Base-by-base conservation (phyloP, 441 rosid genomes). In the Adansonia madagascariensis region DNA sequence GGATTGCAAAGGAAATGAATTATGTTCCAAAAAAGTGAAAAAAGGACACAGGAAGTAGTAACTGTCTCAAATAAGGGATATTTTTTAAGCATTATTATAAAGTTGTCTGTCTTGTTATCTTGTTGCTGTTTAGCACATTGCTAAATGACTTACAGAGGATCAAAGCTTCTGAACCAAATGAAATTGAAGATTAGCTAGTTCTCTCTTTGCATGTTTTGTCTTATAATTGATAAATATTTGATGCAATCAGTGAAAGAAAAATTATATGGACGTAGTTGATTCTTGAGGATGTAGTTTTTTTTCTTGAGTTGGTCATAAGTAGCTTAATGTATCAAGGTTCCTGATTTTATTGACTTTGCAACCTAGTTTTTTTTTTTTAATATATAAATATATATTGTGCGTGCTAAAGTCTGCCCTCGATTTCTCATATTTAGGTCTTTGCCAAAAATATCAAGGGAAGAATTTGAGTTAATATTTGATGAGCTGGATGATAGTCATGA, bases 401-500 rank as follows among this genome's bases (percentile, higher is more conserved):
- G 14, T 65, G 53, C 77, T 81, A 41, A 77, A 71, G 41, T 61
- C 71, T 75, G 22, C 61, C 24, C 31, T 77, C 59, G 71, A 77
- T 27, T 31, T 77, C 8, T 82, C 80, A 15, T 81, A 43, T 44
- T 52, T 80, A 94, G 99, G 92, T 87, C 96, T 71, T 80, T 96
- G 83, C 98, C 99, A 15, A 96, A 91, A 73, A 96, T 90, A 79
- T 89, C 98, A 61, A 81, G 73, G 59, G 98, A 96, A 83, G 99
- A 96, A 65, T 96, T 91, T 71, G 95, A 82, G 84, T 81, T 93
- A 57, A 94, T 96, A 84, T 96, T 96, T 86, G 88, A 82, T 85
- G 98, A 92, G 81, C 89, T 96, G 84, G 99, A 96, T 81, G 99
- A 96, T 82, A 85, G 87, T 82, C 89, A 65, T 84, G 99, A 96